A percentile compares a stretch with the other conserved stretches of the same genome.
These are phyloP conservation scores for Circinella umbellata DNA, from an alignment of 371 early-diverging fungal genomes.

Conservation along the genomic window DNA sequence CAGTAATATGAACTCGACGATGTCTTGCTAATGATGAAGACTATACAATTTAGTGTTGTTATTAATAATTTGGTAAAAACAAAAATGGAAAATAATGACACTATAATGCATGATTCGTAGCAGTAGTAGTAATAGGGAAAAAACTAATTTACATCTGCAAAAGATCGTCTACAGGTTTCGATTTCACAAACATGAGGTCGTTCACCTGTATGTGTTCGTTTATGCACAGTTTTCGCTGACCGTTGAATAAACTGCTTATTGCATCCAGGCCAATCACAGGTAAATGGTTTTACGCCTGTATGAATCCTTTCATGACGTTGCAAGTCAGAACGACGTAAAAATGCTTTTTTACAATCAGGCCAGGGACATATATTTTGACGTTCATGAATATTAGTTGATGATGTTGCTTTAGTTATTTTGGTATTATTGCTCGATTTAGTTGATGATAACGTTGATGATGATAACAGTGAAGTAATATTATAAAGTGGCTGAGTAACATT, in stretches of 20 bases:
- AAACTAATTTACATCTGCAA: constrained; percentile 46
- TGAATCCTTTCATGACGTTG: constrained; percentile 69
- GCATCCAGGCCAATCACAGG: constrained; percentile 45
- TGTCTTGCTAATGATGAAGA: constrained; percentile 41
- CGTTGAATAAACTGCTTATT: constrained; percentile 71
- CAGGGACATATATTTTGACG: constrained; percentile 65
- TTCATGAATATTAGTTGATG: not conserved
- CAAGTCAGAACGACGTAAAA: constrained; percentile 81
- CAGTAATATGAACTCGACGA: constrained; percentile 36
- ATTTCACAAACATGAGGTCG: constrained; percentile 66
- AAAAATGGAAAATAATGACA: not conserved
- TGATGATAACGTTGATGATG: not conserved
- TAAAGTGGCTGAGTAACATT: too few species aligned
- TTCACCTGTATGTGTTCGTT: constrained; percentile 73
- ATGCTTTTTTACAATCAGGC: constrained; percentile 67
- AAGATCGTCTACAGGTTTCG: constrained; percentile 47
- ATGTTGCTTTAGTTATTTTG: not conserved
- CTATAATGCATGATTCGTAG: too few species aligned
- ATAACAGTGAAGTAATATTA: too few species aligned
- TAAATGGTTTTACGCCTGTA: constrained; percentile 15
- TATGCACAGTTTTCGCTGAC: constrained; percentile 69
- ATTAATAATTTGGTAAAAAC: constrained; percentile 7
- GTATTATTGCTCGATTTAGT: not conserved
- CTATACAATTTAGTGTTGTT: constrained; percentile 11
- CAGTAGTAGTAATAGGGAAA: not conserved